A percentile compares a stretch with the other conserved stretches of the same genome.
Evolutionary conservation across 805 yeast species (phyloP).

Genomic region (Candida odintsovae): DNA sequence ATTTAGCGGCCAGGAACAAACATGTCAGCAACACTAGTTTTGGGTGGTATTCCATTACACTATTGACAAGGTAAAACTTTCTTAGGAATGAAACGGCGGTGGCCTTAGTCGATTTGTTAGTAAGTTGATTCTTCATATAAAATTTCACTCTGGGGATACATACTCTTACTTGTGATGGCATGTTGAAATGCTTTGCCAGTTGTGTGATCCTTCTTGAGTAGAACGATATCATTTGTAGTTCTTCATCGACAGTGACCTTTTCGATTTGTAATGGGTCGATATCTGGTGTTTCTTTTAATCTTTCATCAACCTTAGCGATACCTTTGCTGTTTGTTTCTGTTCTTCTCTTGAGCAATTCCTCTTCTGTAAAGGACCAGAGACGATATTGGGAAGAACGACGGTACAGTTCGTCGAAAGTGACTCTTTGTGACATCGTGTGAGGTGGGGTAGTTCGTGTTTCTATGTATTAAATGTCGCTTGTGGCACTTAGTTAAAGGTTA

Average conservation of each 20-base stretch:
- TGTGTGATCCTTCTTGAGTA: slow-evolving; percentile 69
- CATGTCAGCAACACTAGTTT: slow-evolving; percentile 75
- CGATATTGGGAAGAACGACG: slow-evolving; percentile 81
- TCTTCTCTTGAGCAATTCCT: slow-evolving; percentile 47
- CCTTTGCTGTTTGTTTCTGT: slow-evolving; percentile 53
- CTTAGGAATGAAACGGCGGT: slow-evolving; percentile 82
- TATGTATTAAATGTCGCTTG: not conserved
- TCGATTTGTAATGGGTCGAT: slow-evolving; percentile 28
- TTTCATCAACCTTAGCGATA: slow-evolving; percentile 25
- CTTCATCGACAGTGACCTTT: slow-evolving; percentile 61
- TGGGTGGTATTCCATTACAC: slow-evolving; percentile 87
- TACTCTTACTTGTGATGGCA: slow-evolving; percentile 80
- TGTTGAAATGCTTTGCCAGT: slow-evolving; percentile 63
- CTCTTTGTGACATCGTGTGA: slow-evolving; percentile 24
- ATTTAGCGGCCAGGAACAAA: slow-evolving; percentile 85
- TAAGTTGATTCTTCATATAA: not conserved
- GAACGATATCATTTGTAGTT: slow-evolving; percentile 56
- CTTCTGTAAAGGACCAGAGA: slow-evolving; percentile 75
- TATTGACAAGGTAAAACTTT: slow-evolving; percentile 71
- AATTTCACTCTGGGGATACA: not conserved
- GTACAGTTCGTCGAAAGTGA: slow-evolving; percentile 81
- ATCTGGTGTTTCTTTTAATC: slow-evolving; percentile 26
- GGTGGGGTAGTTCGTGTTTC: not conserved
- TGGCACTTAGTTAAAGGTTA: too few relatives aligned
- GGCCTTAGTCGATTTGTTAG: slow-evolving; percentile 29